Evolutionary conservation across 345 rosid species (phyloP).

Genomic region (Gossypium herbaceum): DNA sequence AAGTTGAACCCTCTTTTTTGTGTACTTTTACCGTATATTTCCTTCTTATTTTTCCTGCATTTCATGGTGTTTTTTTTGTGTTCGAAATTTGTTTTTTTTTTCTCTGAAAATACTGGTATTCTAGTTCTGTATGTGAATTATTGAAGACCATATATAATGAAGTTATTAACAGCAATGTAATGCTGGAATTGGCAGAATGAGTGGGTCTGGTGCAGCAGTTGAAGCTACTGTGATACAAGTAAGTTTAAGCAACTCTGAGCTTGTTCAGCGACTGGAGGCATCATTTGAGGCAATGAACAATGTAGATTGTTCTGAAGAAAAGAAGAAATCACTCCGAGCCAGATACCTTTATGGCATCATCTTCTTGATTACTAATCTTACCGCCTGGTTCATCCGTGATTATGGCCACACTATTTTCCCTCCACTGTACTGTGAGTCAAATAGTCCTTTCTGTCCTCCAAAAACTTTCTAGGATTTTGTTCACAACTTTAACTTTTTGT

Average conservation of each 20-base stretch:
- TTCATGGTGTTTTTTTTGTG: not conserved
- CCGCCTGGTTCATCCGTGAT: constrained; percentile 86
- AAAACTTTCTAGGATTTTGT: not conserved
- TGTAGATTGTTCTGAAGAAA: constrained; percentile 35
- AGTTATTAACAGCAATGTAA: not conserved
- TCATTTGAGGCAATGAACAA: constrained; percentile 24
- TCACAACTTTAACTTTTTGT: not conserved
- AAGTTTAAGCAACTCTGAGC: constrained; percentile 32
- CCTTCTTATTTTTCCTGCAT: constrained; percentile 6
- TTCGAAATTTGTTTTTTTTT: not conserved
- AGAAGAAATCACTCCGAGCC: constrained; percentile 46
- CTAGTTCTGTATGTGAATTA: no score
- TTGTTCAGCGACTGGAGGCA: constrained; percentile 24
- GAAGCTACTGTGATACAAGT: constrained; percentile 17
- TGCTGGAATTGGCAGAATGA: constrained; percentile 29
- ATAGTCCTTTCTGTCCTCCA: not conserved
- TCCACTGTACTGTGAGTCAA: constrained; percentile 46
- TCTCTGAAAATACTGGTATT: not conserved
- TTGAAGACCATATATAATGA: not conserved
- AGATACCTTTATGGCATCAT: constrained; percentile 68
- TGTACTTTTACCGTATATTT: not conserved
- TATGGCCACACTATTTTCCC: constrained; percentile 58
- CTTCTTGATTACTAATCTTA: constrained; percentile 61
- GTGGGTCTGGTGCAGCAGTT: constrained; percentile 14
- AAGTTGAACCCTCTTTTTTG: not conserved